Percentiles rank a stretch among this genome's conserved stretches.
Evolutionary conservation across 345 rosid genomes (phyloP).

Genomic region (Excoecaria agallocha): DNA sequence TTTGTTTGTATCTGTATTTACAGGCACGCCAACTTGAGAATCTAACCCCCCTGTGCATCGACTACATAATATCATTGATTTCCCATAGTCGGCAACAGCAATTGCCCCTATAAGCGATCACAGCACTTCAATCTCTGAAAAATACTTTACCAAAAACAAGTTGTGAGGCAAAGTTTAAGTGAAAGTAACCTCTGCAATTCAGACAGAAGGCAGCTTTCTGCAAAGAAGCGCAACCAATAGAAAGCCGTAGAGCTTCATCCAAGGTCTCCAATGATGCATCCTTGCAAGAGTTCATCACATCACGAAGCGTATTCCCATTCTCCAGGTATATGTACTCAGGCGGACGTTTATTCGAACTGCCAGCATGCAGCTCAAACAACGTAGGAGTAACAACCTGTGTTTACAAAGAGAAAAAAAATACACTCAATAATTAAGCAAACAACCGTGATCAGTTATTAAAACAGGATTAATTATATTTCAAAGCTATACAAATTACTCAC

Average conservation of each 20-base stretch:
- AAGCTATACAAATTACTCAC: slow-evolving; percentile 40
- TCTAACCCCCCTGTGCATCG: slow-evolving; percentile 48
- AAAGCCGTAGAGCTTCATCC: slow-evolving; percentile 51
- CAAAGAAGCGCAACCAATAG: slow-evolving; percentile 45
- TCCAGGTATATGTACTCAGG: slow-evolving; percentile 73
- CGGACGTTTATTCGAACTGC: slow-evolving; percentile 78
- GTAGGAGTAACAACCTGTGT: slow-evolving; percentile 60
- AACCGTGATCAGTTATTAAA: not conserved
- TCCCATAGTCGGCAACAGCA: slow-evolving; percentile 26
- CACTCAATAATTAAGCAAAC: slow-evolving; percentile 2
- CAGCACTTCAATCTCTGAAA: not conserved
- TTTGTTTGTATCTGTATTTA: slow-evolving; percentile 26
- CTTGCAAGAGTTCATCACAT: slow-evolving; percentile 73
- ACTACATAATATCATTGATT: slow-evolving; percentile 49
- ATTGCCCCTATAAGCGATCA: slow-evolving; percentile 41
- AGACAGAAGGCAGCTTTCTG: slow-evolving; percentile 62
- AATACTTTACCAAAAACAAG: not conserved
- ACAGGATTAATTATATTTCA: not conserved
- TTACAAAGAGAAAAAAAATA: slow-evolving; percentile 11
- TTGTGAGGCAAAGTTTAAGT: slow-evolving; percentile 15
- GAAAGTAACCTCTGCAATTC: slow-evolving; percentile 76
- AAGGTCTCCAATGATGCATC: slow-evolving; percentile 54
- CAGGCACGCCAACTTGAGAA: slow-evolving; percentile 28
- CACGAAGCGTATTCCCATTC: slow-evolving; percentile 76
- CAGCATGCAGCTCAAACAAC: slow-evolving; percentile 76